Evolutionary conservation across 495 filamentous ascomycete genomes (phyloP), one percentile per base, ranked within the genome.

Genomic region (Penicillium desertorum): DNA sequence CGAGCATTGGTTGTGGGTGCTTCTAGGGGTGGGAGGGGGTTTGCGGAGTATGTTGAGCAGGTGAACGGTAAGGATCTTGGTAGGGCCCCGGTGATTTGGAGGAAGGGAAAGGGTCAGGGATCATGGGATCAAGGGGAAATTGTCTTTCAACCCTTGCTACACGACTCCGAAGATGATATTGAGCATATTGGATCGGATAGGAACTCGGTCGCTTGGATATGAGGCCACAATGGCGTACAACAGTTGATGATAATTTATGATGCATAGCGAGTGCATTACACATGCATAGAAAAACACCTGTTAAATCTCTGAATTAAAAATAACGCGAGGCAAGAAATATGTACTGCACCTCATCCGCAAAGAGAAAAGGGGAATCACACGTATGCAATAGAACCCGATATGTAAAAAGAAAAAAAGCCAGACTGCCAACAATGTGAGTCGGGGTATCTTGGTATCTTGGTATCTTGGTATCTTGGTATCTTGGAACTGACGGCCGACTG

Each of bases 1-100:
- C 50, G 45, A 17, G 45, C 36, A 11, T 37, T 63, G 27, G 36
- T 61, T 34, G 29, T 51, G 12, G 25, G 51, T 19, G 45, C 46
- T 1, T 63, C 61, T 8, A 57, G 29, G 52, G 61, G 61, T 10
- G 61, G 58, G 9, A 29, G n/a, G 25, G 58, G 17, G 0, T 32
- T 63, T 5, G 61, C 61, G 2, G 45, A 61, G n/a, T 53, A 51
- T 22, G 41, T 39, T 8, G 19, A 47, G 14, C 43, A 17, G 10
- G 5, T 19, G 4, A 16, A 36, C 16, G 23, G 16, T 47, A 36
- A 47, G n/a, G 16, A 56, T 20, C 22, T 46, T 16, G 53, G 27
- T 7, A 32, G 29, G 3, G 30, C 48, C 2, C 44, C 32, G 7
- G 20, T 56, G 7, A 10, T 56, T 43, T 56, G 53, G 53, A 48